Base-by-base conservation (phyloP, 176 grass and related monocot species). In the Carex cristatella region DNA sequence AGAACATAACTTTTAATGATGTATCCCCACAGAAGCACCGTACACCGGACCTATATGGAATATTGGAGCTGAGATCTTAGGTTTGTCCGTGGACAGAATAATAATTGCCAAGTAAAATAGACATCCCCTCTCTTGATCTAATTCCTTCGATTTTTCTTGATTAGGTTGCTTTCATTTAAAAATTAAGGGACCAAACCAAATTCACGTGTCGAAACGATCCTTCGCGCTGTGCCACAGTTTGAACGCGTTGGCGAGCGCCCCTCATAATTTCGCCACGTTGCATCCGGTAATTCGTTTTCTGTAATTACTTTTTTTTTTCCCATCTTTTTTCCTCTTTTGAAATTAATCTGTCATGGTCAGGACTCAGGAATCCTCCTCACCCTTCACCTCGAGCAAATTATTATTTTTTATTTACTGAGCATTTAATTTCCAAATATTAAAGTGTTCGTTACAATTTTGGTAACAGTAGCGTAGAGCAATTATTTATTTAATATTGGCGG, bases 181-280 rank as follows among this genome's bases (percentile, higher is more conserved):
- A 65, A 66, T 72, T 58, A 64, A 4, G 69, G 71, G n/a, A 77
- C 69, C 84, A 64, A 85, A 77, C 69, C 84, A 64, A 85, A 51
- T 63, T 85, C 69, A 79, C 84, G 84, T 85, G 83, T 85, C 65
- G 7, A 74, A 75, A 85, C 46, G 28, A 75, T 14, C 35, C 63
- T 76, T 62, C 51, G 1, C 55, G 27, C 67, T 37, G 42, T 69
- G 72, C 4, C 48, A 74, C 38, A 28, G 10, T 74, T 74, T 30
- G 13, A 46, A 15, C 4, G 42, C 19, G n/a, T 51, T 74, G n/a
- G 10, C 2, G 4, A 53, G 70, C 44, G n/a, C 16, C 0, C n/a
- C 4, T 53, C 44, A 16, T 56, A 33, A 15, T 57, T 57, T 78
- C 7, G 73, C 23, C 73, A 56, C 73, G 73, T 78, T 0, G 13